A percentile compares a stretch with the other conserved stretches of the same genome.
These are phyloP conservation scores for Anacardium occidentale DNA, from an alignment of 345 rosid genomes.

Conservation along the genomic window DNA sequence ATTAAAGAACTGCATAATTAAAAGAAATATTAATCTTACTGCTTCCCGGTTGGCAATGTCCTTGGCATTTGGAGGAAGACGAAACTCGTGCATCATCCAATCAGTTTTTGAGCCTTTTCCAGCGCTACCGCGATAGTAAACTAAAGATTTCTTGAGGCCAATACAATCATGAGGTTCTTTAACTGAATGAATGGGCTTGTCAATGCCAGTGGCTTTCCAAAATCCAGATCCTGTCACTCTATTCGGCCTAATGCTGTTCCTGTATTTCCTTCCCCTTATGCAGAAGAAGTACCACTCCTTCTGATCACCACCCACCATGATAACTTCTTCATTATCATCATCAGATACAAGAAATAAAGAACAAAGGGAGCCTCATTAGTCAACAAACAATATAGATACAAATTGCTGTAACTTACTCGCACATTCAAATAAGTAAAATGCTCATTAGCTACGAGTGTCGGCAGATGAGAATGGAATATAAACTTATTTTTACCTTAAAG, in stretches of 20 bases:
- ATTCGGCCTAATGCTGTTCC: conserved; percentile 76
- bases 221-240: conserved; percentile 84
- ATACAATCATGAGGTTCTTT: conserved; percentile 47
- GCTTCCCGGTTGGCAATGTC: conserved; percentile 43
- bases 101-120: conserved; percentile 90
- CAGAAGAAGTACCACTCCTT: conserved; percentile 78
- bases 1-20: not conserved
- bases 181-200: conserved; percentile 54
- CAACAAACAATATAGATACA: not conserved
- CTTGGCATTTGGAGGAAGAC: conserved; percentile 43
- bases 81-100: conserved; percentile 95
- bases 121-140: conserved; percentile 69
- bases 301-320: conserved; percentile 48
- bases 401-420: too few relatives aligned
- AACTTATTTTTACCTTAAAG: too few relatives aligned
- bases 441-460: too few relatives aligned
- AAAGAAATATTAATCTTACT: conserved; percentile 39
- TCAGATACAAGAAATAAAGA: not conserved
- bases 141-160: conserved; percentile 81
- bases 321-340: conserved; percentile 34
- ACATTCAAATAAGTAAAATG: too few relatives aligned
- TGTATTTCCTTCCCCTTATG: conserved; percentile 77
- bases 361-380: not conserved
- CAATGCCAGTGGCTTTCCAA: conserved; percentile 91
- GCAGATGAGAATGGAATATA: too few relatives aligned